A percentile compares a stretch with the other conserved stretches of the same genome.
Evolutionary conservation across 257 asterid species (phyloP).

Genomic region (Verbena officinalis): DNA sequence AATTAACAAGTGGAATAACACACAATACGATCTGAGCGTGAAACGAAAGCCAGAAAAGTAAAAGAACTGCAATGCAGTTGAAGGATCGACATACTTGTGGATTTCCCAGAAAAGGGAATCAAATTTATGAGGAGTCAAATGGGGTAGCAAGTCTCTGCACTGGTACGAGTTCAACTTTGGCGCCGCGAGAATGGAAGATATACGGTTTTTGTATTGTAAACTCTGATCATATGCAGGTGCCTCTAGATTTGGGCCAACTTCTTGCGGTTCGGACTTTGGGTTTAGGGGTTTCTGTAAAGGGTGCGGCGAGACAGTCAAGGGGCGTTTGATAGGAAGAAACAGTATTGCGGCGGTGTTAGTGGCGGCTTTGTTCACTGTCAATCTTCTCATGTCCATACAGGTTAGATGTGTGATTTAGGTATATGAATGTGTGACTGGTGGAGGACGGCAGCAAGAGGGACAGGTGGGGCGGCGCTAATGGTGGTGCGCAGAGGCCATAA

Average conservation of each 20-base stretch:
- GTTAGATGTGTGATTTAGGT: slow-evolving; percentile 1
- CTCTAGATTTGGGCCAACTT: slow-evolving; percentile 20
- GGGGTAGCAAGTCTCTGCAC: slow-evolving; percentile 49
- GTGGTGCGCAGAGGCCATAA: too few species aligned
- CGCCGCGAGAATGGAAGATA: slow-evolving; percentile 53
- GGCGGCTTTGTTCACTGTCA: slow-evolving; percentile 34
- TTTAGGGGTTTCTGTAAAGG: slow-evolving; percentile 27
- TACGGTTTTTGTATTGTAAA: slow-evolving; percentile 32
- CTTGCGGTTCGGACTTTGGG: slow-evolving; percentile 22
- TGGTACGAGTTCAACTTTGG: slow-evolving; percentile 44
- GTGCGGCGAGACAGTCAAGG: slow-evolving; percentile 45
- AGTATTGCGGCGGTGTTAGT: slow-evolving; percentile 42
- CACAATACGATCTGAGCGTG: slow-evolving; percentile 63
- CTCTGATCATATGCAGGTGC: slow-evolving; percentile 40
- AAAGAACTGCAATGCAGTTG: slow-evolving; percentile 64
- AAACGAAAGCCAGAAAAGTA: slow-evolving; percentile 62
- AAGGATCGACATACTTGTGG: slow-evolving; percentile 58
- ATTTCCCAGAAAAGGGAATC: slow-evolving; percentile 64
- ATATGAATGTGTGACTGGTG: neutral
- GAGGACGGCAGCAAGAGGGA: too few species aligned
- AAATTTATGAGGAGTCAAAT: slow-evolving; percentile 54
- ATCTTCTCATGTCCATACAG: slow-evolving; percentile 56
- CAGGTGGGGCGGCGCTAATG: too few species aligned
- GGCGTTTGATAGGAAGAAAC: slow-evolving; percentile 51
- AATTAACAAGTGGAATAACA: slow-evolving; percentile 62